Conservation (phyloP, 2,329 filamentous ascomycete species). For the Colletotrichum lentis region DNA sequence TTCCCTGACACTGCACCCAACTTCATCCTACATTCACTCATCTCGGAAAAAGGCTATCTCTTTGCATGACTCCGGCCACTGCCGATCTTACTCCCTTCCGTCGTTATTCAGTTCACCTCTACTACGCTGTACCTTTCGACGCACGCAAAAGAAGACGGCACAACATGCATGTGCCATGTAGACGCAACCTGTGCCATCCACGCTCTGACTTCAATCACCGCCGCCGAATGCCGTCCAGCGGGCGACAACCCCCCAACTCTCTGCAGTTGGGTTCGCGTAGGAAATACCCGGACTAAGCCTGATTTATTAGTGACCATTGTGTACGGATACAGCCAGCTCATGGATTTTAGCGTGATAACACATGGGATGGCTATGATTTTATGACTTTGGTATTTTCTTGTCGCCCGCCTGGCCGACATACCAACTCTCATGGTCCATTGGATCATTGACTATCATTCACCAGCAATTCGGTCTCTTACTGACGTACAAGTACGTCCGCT, state of each 20-base stretch:
- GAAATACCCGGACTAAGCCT: no score
- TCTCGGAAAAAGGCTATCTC: not conserved
- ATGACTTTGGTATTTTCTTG: no score
- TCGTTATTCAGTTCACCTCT: not conserved
- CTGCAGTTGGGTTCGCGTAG: no score
- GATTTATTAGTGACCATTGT: no score
- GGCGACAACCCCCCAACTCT: no score
- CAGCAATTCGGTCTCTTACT: not conserved
- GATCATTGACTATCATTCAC: no score
- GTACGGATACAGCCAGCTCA: no score
- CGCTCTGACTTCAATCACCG: not conserved
- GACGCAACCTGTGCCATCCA: not conserved
- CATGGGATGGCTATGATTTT: no score
- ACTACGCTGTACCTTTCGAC: not conserved
- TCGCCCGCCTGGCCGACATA: no score
- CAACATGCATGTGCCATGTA: slow-evolving; percentile 6
- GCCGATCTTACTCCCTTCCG: not conserved
- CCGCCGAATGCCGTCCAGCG: not conserved
- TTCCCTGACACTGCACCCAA: not conserved
- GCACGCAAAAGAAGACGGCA: not conserved
- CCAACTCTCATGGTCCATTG: no score
- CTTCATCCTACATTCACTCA: not conserved
- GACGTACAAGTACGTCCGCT: not conserved
- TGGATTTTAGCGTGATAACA: no score
- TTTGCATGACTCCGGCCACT: not conserved